phyloP scores from a whole-genome alignment of 2,329 filamentous ascomycete genomes.

The Stachybotrys echinatus region DNA sequence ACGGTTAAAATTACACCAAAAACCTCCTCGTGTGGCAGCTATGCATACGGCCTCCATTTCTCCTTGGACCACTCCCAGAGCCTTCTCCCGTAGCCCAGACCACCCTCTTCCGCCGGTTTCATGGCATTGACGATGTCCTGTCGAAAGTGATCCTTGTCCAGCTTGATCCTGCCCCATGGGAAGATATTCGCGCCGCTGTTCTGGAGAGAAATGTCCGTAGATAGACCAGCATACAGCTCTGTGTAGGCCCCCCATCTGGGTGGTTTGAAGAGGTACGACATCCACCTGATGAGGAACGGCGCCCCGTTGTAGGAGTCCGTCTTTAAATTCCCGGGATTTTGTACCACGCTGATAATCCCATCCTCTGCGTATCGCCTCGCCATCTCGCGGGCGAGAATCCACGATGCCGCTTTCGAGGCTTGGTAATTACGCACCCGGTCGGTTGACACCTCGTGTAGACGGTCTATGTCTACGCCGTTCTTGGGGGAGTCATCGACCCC shows the following conservation, averaged over 20 bases:
- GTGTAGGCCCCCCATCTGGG: constrained; percentile 31
- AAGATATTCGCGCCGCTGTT: constrained; percentile 21
- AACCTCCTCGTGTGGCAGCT: no score
- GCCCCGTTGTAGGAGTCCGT: no score
- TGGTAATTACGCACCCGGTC: constrained; percentile 21
- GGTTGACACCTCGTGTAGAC: constrained; percentile 12
- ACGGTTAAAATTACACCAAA: no score
- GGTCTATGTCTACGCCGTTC: constrained; percentile 21
- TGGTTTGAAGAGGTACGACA: constrained; percentile 25
- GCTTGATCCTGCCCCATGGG: constrained; percentile 20
- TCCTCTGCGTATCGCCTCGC: no score
- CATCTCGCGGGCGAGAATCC: no score
- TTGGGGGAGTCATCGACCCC: constrained; percentile 17
- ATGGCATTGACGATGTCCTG: constrained; percentile 22
- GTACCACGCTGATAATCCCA: no score
- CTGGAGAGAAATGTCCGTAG: constrained; percentile 25
- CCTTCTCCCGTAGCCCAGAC: constrained; percentile 15
- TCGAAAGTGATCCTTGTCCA: constrained; percentile 11
- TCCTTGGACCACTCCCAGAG: constrained; percentile 24
- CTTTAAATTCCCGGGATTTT: no score
- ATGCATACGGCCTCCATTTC: neutral
- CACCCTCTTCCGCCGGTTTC: constrained; percentile 15
- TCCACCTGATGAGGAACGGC: no score
- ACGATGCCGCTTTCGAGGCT: no score
- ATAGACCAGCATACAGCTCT: constrained; percentile 32